Conservation (phyloP, 176 grass and related monocot genomes). For the Chrysopogon serrulatus region DNA sequence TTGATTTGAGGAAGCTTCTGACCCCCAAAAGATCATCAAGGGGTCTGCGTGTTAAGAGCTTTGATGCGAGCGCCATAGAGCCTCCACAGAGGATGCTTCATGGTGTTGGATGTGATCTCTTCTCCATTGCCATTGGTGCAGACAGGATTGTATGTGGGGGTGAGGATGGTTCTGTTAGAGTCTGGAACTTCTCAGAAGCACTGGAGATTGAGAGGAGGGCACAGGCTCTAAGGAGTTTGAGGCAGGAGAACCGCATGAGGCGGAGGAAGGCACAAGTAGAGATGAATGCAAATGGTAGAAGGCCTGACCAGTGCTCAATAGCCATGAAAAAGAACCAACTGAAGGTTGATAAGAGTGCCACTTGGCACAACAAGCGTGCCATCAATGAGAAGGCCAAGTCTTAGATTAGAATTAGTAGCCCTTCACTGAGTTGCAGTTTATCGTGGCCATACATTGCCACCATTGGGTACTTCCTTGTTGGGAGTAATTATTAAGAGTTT, state of each 20-base stretch:
- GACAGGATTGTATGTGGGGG: constrained; percentile 90
- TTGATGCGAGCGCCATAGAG: constrained; percentile 47
- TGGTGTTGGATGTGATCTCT: constrained; percentile 81
- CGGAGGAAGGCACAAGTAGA: constrained; percentile 69
- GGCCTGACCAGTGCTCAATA: constrained; percentile 54
- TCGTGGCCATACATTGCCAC: neutral
- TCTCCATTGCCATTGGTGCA: constrained; percentile 60
- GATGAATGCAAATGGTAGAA: constrained; percentile 61
- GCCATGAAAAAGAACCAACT: constrained; percentile 63
- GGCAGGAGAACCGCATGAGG: constrained; percentile 94
- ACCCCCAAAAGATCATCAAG: constrained; percentile 23
- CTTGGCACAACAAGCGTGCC: constrained; percentile 68
- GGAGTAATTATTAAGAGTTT: constrained; percentile 1
- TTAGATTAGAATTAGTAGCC: constrained; percentile 31
- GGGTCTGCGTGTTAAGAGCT: constrained; percentile 19
- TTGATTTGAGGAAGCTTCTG: constrained; percentile 81
- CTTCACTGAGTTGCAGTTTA: constrained; percentile 8
- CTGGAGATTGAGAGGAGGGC: constrained; percentile 80
- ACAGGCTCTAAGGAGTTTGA: constrained; percentile 53
- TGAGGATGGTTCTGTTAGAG: constrained; percentile 78
- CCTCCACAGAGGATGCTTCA: constrained; percentile 91
- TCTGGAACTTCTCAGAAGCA: constrained; percentile 94
- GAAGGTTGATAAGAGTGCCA: constrained; percentile 50
- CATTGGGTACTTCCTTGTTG: constrained; percentile 10
- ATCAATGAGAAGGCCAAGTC: constrained; percentile 61